phyloP scores from a whole-genome alignment of 2,329 filamentous ascomycete species.

The Phoma sp. region DNA sequence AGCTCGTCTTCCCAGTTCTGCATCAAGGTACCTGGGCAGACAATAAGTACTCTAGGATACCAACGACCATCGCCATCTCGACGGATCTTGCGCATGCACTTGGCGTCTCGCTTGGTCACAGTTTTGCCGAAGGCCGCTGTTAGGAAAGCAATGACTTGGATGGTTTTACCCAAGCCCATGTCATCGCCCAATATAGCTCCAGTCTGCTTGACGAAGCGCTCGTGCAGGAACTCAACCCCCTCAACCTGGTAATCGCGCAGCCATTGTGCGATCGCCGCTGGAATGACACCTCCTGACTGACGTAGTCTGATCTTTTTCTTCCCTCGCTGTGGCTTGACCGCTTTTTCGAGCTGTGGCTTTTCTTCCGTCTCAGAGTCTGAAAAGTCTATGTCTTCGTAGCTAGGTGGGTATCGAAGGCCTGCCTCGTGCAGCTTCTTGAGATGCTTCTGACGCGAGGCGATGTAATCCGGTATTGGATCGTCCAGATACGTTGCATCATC shows the following conservation, averaged over 20 bases:
- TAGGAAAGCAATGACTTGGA: conserved; percentile 92
- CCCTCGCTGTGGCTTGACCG: conserved; percentile 67
- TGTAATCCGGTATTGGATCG: conserved; percentile 72
- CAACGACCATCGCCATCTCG: conserved; percentile 64
- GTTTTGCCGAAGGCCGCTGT: conserved; percentile 94
- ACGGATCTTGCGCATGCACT: conserved; percentile 86
- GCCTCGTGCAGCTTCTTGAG: conserved; percentile 74
- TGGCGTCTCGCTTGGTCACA: conserved; percentile 82
- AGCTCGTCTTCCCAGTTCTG: conserved; percentile 91
- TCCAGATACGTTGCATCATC: conserved; percentile 64
- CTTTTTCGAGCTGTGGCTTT: conserved; percentile 69
- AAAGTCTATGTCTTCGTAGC: conserved; percentile 77
- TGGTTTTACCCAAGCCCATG: conserved; percentile 97
- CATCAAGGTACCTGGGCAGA: conserved; percentile 88
- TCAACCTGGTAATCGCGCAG: conserved; percentile 89
- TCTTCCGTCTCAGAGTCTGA: conserved; percentile 73
- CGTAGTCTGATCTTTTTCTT: conserved; percentile 79
- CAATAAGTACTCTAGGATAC: conserved; percentile 84
- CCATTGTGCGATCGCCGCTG: conserved; percentile 88
- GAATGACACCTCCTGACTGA: conserved; percentile 80
- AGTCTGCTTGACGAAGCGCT: conserved; percentile 87
- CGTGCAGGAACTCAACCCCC: conserved; percentile 84
- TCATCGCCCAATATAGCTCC: conserved; percentile 93
- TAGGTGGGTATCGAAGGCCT: conserved; percentile 78
- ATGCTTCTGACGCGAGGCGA: conserved; percentile 69